Base-by-base conservation (phyloP, 1,284 basidiomycete species). In the Xerocomus minutiporus region DNA sequence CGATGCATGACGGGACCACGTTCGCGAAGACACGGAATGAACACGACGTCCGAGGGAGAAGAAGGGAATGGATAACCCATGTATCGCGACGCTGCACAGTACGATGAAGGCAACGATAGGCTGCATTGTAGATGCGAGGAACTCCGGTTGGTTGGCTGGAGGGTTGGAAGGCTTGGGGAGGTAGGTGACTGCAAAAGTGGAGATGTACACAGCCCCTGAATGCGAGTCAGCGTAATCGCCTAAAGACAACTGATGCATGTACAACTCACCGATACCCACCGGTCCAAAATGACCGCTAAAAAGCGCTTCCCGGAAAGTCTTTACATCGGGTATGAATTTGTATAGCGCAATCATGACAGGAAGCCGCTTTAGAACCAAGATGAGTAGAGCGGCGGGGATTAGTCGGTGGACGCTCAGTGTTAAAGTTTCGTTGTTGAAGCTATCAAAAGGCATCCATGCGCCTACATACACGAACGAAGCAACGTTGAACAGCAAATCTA, bases 261-360 rank as follows among this genome's bases (percentile, higher is more conserved):
- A 29, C 5, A 25, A 74, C 80, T 57, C 48, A 79, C 86, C 90
- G 52, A 93, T 84, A 31, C 91, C 91, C 67, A 95, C 92, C 7
- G 93, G 92, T n/a, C 92, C 93, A 66, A 97, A 96, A 73, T 96
- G 93, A 0, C 94, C 95, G 55, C 80, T 85, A 71, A 97, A 97
- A 2, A 92, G 60, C 0, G 93, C 93, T 66, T 91, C 88, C 26
- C 89, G 78, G 60, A 93, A 82, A 0, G 89, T 96, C 75, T 96
- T 95, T 63, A 97, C 82, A 64, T 97, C 93, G 0, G 94, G 94
- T 54, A 97, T 94, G 80, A 86, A 96, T 63, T 77, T 84, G 74
- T 95, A 95, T 42, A 93, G 68, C 0, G 82, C 83, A 23, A 96
- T 74, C 67, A 97, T 88, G 53, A 84, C 68, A 0, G 94, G 94